phyloP scores from a whole-genome alignment of 2,329 filamentous ascomycete genomes.

The Colletotrichum simmondsii region DNA sequence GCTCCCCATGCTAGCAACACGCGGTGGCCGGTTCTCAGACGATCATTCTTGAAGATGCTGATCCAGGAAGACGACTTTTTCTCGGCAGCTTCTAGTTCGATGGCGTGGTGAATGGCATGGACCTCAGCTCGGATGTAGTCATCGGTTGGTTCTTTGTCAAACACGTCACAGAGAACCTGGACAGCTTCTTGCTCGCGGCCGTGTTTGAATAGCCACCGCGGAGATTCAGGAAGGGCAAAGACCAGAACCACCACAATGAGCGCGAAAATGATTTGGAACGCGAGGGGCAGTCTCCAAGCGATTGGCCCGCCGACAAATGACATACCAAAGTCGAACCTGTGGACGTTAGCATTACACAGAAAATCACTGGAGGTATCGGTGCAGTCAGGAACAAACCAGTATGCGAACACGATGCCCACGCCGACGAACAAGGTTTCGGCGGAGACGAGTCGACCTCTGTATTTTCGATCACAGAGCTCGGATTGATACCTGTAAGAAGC shows the following conservation, averaged over 20 bases:
- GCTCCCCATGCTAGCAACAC: slow-evolving; percentile 59
- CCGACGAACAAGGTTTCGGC: slow-evolving; percentile 52
- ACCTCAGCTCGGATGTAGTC: slow-evolving; percentile 47
- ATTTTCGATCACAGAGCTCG: slow-evolving; percentile 54
- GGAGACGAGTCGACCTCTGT: slow-evolving; percentile 53
- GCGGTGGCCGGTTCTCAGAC: slow-evolving; percentile 52
- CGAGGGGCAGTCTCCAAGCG: slow-evolving; percentile 40
- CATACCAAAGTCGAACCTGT: slow-evolving; percentile 46
- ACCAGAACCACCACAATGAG: slow-evolving; percentile 46
- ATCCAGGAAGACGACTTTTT: slow-evolving; percentile 49
- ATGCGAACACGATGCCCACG: slow-evolving; percentile 51
- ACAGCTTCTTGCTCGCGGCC: slow-evolving; percentile 48
- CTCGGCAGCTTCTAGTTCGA: slow-evolving; percentile 47
- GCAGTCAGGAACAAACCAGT: slow-evolving; percentile 35
- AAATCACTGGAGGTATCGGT: too few relatives aligned
- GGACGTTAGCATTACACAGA: too few relatives aligned
- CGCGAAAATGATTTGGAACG: slow-evolving; percentile 48
- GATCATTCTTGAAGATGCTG: slow-evolving; percentile 55
- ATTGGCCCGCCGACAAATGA: slow-evolving; percentile 43
- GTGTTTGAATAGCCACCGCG: slow-evolving; percentile 51
- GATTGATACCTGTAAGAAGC: slow-evolving; percentile 48
- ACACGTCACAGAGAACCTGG: slow-evolving; percentile 49
- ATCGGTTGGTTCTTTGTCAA: slow-evolving; percentile 49
- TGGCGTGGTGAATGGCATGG: slow-evolving; percentile 52
- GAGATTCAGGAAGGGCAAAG: slow-evolving; percentile 52